Conservation (phyloP, 176 grass and related monocot genomes). For the Elymus sibiricus region DNA sequence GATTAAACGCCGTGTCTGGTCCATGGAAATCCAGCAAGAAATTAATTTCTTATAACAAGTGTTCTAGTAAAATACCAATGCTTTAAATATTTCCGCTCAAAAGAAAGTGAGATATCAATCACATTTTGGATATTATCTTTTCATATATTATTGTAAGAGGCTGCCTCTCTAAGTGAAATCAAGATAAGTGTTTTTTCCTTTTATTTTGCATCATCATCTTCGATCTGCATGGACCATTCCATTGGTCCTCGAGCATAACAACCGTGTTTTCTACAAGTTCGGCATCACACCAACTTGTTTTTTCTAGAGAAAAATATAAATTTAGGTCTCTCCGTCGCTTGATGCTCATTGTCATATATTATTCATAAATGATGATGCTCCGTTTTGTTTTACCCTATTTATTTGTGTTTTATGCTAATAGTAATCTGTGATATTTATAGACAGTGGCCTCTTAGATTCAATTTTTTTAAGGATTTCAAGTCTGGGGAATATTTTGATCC, state of each 20-base stretch:
- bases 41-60: too few relatives aligned
- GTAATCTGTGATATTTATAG: too few relatives aligned
- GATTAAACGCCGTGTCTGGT: slow-evolving; percentile 5
- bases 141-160: slow-evolving; percentile 12
- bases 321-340: background rate
- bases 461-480: background rate
- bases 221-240: background rate
- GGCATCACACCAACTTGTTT: too few relatives aligned
- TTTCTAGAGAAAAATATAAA: background rate
- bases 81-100: background rate
- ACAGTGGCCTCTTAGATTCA: too few relatives aligned
- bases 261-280: too few relatives aligned
- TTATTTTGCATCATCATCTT: background rate
- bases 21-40: too few relatives aligned
- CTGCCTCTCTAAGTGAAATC: slow-evolving; percentile 15
- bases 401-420: too few relatives aligned
- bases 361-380: too few relatives aligned
- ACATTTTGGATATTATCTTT: slow-evolving; percentile 9
- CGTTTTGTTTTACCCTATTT: too few relatives aligned
- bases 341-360: too few relatives aligned
- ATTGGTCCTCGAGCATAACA: background rate
- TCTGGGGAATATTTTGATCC: background rate
- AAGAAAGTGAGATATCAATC: slow-evolving; percentile 35
- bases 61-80: too few relatives aligned
- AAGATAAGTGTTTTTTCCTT: slow-evolving; percentile 2